These are phyloP conservation scores for Piloderma croceum DNA, from an alignment of 768 basidiomycete species.

Conservation along the genomic window DNA sequence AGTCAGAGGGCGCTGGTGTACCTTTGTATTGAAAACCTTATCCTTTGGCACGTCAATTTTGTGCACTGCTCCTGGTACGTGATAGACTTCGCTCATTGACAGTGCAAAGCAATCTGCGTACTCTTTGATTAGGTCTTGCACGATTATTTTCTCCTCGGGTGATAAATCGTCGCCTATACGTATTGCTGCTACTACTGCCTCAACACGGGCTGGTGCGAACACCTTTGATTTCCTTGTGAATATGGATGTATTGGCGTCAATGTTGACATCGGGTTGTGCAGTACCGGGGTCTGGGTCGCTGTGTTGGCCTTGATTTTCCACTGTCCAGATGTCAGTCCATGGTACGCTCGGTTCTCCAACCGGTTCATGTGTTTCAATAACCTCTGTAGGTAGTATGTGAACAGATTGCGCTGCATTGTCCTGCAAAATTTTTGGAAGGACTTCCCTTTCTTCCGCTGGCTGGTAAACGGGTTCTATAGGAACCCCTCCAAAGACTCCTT, in stretches of 20 bases:
- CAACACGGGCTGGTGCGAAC: slow-evolving; percentile 15
- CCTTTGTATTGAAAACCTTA: slow-evolving; percentile 11
- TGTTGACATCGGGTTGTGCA: neutral
- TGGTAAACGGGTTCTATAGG: too few relatives aligned
- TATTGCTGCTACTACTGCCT: slow-evolving; percentile 12
- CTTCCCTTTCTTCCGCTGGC: neutral
- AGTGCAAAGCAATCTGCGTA: slow-evolving; percentile 38
- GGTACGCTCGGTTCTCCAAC: neutral
- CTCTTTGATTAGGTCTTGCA: slow-evolving; percentile 18
- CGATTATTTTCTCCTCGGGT: slow-evolving; percentile 13
- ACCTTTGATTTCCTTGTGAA: slow-evolving; percentile 16
- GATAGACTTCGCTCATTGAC: slow-evolving; percentile 25
- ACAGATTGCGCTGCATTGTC: neutral
- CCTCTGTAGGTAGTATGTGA: neutral
- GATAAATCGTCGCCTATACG: slow-evolving; percentile 17
- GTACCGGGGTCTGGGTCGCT: neutral
- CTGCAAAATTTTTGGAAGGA: too few relatives aligned
- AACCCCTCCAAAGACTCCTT: too few relatives aligned
- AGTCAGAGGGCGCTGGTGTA: slow-evolving; percentile 17
- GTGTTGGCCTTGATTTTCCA: neutral
- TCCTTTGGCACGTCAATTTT: slow-evolving; percentile 13
- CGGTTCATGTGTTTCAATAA: neutral
- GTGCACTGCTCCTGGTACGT: slow-evolving; percentile 16
- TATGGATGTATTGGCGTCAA: neutral
- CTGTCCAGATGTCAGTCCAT: neutral